A percentile compares a stretch with the other conserved stretches of the same genome.
Evolutionary conservation across 768 basidiomycete genomes (phyloP).

Genomic region (Mycena floridula): DNA sequence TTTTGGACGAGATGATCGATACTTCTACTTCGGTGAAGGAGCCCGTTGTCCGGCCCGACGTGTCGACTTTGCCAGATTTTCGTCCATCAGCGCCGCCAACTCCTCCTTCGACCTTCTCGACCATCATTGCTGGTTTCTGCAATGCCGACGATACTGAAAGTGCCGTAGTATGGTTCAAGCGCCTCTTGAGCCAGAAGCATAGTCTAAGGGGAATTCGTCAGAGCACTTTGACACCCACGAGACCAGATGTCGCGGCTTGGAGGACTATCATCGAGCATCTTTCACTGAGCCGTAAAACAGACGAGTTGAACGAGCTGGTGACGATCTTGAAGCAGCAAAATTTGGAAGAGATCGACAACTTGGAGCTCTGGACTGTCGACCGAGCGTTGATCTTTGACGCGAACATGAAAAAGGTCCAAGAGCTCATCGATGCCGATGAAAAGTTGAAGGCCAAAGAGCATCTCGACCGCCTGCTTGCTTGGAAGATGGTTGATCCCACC

Average conservation of each 20-base stretch:
- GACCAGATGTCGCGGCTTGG: conserved; percentile 55
- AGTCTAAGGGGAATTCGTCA: conserved; percentile 30
- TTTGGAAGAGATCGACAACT: conserved; percentile 24
- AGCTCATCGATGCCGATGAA: background rate
- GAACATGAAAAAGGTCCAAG: background rate
- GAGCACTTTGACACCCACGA: conserved; percentile 34
- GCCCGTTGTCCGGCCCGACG: conserved; percentile 1
- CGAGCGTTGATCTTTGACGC: conserved; percentile 4
- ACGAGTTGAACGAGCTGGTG: conserved; percentile 53
- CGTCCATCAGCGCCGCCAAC: conserved; percentile 39
- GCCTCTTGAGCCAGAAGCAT: conserved; percentile 42
- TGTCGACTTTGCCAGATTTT: conserved; percentile 24
- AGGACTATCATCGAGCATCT: conserved; percentile 52
- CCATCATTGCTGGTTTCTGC: conserved; percentile 63
- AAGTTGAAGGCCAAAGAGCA: background rate
- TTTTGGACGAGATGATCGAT: conserved; percentile 70
- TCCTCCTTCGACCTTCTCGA: conserved; percentile 58
- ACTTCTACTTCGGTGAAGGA: conserved; percentile 18
- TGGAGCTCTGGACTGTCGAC: conserved; percentile 29
- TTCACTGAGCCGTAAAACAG: conserved; percentile 37
- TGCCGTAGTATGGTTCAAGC: conserved; percentile 68
- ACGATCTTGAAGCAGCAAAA: conserved; percentile 9
- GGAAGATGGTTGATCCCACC: background rate
- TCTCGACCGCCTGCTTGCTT: background rate
- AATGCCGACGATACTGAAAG: conserved; percentile 51